phyloP scores from a whole-genome alignment of 306 rosid species.

The Dicorynia guianensis region DNA sequence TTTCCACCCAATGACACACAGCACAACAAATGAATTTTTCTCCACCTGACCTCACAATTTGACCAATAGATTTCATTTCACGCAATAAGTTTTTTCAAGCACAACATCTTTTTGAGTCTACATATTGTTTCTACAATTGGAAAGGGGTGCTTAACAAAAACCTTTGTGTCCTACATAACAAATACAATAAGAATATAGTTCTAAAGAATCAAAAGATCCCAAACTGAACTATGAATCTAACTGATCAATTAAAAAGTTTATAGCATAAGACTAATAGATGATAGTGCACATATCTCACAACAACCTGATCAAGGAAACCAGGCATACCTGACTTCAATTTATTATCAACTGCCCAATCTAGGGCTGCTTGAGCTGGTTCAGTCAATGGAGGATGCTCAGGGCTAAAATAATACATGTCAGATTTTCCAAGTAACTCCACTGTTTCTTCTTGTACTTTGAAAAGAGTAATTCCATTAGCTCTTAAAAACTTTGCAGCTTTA shows the following conservation, averaged over 20 bases:
- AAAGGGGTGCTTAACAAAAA: background rate
- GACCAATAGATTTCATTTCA: slow-evolving; percentile 34
- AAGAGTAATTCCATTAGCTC: slow-evolving; percentile 89
- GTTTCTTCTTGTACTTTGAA: slow-evolving; percentile 79
- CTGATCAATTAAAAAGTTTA: background rate
- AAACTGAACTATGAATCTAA: slow-evolving; percentile 21
- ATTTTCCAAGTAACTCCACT: slow-evolving; percentile 77
- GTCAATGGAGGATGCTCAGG: slow-evolving; percentile 85
- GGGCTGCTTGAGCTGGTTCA: slow-evolving; percentile 77
- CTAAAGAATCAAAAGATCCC: background rate
- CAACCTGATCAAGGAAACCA: background rate
- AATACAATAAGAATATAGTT: background rate
- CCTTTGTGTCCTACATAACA: background rate
- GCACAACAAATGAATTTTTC: no score
- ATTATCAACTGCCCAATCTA: slow-evolving; percentile 90
- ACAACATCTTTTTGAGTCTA: background rate
- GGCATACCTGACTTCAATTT: slow-evolving; percentile 77
- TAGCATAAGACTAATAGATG: slow-evolving; percentile 15
- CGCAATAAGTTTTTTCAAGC: slow-evolving; percentile 10
- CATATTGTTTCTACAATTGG: background rate
- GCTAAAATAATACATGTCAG: slow-evolving; percentile 65
- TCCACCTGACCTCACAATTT: background rate
- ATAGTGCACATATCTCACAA: background rate
- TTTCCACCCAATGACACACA: no score
- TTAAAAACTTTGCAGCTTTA: slow-evolving; percentile 78